Evolutionary conservation across 1,284 basidiomycete genomes (phyloP).

Genomic region (Melanopsichium pennsylvanicum): DNA sequence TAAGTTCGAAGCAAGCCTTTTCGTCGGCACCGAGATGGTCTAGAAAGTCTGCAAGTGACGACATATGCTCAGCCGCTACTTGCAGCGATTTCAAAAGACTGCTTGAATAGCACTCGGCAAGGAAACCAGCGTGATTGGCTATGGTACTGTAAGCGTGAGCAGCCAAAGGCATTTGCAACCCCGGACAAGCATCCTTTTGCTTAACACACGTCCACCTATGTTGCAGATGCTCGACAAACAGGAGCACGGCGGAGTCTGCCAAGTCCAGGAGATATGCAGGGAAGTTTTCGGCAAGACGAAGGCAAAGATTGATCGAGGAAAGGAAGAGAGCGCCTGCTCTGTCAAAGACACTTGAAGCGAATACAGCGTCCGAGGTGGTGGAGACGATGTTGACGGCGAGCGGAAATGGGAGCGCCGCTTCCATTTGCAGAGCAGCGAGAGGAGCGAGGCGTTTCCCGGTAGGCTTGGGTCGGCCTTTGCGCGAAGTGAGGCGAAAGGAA

Average conservation of each 20-base stretch:
- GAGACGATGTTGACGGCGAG: slow-evolving; percentile 1
- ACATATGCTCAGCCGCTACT: slow-evolving; percentile 25
- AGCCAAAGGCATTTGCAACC: slow-evolving; percentile 12
- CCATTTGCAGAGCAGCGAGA: slow-evolving; percentile 15
- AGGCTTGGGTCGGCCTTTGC: slow-evolving; percentile 35
- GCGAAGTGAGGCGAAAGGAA: slow-evolving; percentile 25
- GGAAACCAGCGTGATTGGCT: slow-evolving; percentile 10
- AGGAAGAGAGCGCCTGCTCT: slow-evolving; percentile 27
- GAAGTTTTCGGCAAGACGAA: slow-evolving; percentile 17
- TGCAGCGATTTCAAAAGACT: slow-evolving; percentile 11
- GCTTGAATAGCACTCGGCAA: slow-evolving; percentile 7
- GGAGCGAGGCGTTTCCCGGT: slow-evolving; percentile 18
- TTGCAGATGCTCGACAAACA: slow-evolving; percentile 23
- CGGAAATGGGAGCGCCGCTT: slow-evolving; percentile 5
- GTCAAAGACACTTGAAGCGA: neutral
- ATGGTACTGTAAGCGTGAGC: slow-evolving; percentile 10
- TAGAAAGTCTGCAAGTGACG: slow-evolving; percentile 10
- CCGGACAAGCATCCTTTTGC: slow-evolving; percentile 8
- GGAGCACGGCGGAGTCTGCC: slow-evolving; percentile 22
- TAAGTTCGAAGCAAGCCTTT: neutral
- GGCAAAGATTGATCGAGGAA: slow-evolving; percentile 19
- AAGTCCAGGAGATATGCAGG: slow-evolving; percentile 22
- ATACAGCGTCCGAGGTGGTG: neutral
- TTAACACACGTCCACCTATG: slow-evolving; percentile 36
- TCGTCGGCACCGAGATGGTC: slow-evolving; percentile 6